These are phyloP conservation scores for Pseudonitzschia pungens DNA, from an alignment of 108 stramenopile genomes.

Conservation along the genomic window DNA sequence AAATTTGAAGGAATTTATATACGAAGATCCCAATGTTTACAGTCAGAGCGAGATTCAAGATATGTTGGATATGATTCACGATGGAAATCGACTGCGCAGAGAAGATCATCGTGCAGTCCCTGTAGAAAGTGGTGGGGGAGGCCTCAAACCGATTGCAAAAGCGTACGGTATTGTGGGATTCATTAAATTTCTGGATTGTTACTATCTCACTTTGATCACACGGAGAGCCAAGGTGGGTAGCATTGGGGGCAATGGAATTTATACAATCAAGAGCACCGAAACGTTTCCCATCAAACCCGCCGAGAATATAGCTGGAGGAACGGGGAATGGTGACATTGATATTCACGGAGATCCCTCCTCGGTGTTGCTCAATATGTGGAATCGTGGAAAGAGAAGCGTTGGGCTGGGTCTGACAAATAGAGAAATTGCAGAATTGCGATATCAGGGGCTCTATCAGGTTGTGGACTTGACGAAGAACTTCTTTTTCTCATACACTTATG, in stretches of 20 bases:
- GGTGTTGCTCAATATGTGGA: conserved; percentile 88
- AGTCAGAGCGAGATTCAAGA: conserved; percentile 77
- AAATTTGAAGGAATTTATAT: conserved; percentile 53
- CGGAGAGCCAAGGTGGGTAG: conserved; percentile 92
- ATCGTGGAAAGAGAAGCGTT: conserved; percentile 84
- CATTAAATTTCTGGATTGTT: conserved; percentile 95
- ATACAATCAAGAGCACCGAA: conserved; percentile 92
- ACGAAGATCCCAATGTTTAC: conserved; percentile 83
- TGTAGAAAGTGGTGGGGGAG: conserved; percentile 35
- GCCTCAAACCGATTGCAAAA: conserved; percentile 80
- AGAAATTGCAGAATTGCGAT: conserved; percentile 90
- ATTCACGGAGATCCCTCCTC: conserved; percentile 71
- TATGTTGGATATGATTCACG: conserved; percentile 87
- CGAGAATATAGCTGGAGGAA: conserved; percentile 35
- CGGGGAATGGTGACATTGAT: conserved; percentile 21
- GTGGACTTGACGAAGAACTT: conserved; percentile 96
- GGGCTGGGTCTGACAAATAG: conserved; percentile 78
- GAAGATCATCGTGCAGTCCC: conserved; percentile 15
- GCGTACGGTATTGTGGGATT: conserved; percentile 92
- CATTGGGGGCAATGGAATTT: conserved; percentile 93
- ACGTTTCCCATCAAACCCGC: conserved; percentile 88
- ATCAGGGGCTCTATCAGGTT: conserved; percentile 94
- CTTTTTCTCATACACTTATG: conserved; percentile 96
- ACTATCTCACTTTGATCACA: conserved; percentile 96
- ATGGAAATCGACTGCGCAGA: conserved; percentile 58